These are phyloP conservation scores for Exophiala lecanii-corni DNA, from an alignment of 2,329 filamentous ascomycete genomes.

Conservation along the genomic window DNA sequence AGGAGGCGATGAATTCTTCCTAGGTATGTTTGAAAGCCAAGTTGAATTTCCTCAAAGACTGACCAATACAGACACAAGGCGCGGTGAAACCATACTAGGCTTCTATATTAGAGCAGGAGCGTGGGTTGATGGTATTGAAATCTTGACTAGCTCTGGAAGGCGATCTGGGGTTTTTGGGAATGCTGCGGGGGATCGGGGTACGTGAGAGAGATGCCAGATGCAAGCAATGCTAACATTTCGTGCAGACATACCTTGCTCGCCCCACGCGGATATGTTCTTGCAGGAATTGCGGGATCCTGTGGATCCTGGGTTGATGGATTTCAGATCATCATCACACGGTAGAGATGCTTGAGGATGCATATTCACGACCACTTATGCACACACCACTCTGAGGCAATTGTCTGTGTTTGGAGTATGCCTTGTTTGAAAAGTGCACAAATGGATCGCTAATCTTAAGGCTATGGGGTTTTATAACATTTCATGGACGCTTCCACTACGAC, in stretches of 20 bases:
- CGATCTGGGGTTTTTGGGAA: constrained; percentile 84
- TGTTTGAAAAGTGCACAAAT: too few relatives aligned
- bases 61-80: constrained; percentile 62
- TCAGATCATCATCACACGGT: constrained; percentile 71
- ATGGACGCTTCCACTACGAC: too few relatives aligned
- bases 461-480: too few relatives aligned
- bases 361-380: too few relatives aligned
- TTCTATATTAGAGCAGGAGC: constrained; percentile 75
- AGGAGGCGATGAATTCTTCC: constrained; percentile 67
- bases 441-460: too few relatives aligned
- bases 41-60: constrained; percentile 19
- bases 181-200: constrained; percentile 74
- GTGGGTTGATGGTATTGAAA: constrained; percentile 84
- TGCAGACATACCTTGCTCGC: constrained; percentile 79
- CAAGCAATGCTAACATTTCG: constrained; percentile 9
- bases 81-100: constrained; percentile 80
- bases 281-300: constrained; percentile 78
- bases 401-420: too few relatives aligned
- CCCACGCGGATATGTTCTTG: constrained; percentile 81
- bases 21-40: constrained; percentile 57
- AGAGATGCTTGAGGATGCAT: constrained; percentile 9
- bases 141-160: constrained; percentile 83
- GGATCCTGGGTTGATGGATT: constrained; percentile 81
- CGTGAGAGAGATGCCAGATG: too few relatives aligned
- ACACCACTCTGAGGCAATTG: too few relatives aligned